phyloP scores from a whole-genome alignment of 202 grass and related monocot species.

The Bolboschoenoplectus hybrid region DNA sequence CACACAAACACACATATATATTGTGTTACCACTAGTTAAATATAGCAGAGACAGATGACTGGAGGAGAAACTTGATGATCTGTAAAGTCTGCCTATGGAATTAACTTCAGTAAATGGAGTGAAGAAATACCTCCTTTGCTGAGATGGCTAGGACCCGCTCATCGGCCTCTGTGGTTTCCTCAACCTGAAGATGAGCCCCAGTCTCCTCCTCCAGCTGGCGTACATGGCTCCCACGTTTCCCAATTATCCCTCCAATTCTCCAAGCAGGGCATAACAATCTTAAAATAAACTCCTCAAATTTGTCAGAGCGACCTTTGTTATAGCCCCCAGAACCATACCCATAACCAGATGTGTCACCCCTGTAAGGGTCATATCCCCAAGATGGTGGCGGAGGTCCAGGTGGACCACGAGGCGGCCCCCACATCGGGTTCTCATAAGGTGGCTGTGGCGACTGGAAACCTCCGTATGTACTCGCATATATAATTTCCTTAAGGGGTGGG shows the following conservation, averaged over 20 bases:
- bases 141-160: slow-evolving; percentile 87
- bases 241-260: slow-evolving; percentile 87
- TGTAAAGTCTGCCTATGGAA: not conserved
- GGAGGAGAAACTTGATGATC: not conserved
- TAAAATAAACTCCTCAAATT: slow-evolving; percentile 74
- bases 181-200: slow-evolving; percentile 80
- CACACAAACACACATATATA: not conserved
- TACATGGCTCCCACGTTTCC: slow-evolving; percentile 79
- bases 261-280: slow-evolving; percentile 77
- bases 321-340: slow-evolving; percentile 37
- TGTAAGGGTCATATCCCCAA: slow-evolving; percentile 66
- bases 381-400: slow-evolving; percentile 47
- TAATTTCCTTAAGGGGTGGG: slow-evolving; percentile 84
- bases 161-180: slow-evolving; percentile 67
- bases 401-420: slow-evolving; percentile 48
- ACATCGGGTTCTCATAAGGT: slow-evolving; percentile 45
- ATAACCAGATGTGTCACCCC: slow-evolving; percentile 54
- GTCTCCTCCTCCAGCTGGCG: slow-evolving; percentile 85
- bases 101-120: slow-evolving; percentile 7
- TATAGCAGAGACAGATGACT: not conserved
- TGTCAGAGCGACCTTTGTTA: slow-evolving; percentile 42
- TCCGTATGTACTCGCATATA: slow-evolving; percentile 82
- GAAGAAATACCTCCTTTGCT: slow-evolving; percentile 74
- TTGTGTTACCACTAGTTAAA: not conserved
- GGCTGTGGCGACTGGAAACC: slow-evolving; percentile 44